Percentiles rank a stretch among this genome's conserved stretches.
Evolutionary conservation across 2,329 filamentous ascomycete species (phyloP).

Genomic region (Coniochaeta sp.): DNA sequence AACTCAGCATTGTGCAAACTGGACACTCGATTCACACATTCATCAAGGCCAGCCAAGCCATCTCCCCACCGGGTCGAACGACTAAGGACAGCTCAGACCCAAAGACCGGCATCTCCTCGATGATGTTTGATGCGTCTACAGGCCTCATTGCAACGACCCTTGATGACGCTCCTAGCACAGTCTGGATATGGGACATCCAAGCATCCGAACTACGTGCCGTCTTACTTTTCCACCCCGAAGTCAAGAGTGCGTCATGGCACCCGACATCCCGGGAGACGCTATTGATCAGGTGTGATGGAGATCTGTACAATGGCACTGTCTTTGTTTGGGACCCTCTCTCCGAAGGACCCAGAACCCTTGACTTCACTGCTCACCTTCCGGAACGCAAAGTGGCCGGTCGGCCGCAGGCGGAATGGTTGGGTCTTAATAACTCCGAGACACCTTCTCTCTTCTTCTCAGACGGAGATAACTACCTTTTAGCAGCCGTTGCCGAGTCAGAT

Average conservation of each 20-base stretch:
- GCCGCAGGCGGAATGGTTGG: slow-evolving; percentile 38
- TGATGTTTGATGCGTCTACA: slow-evolving; percentile 54
- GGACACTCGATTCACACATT: slow-evolving; percentile 36
- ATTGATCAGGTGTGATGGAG: slow-evolving; percentile 54
- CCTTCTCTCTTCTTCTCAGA: slow-evolving; percentile 49
- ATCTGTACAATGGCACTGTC: slow-evolving; percentile 37
- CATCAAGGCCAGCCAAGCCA: slow-evolving; percentile 38
- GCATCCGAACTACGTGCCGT: slow-evolving; percentile 51
- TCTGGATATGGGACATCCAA: slow-evolving; percentile 62
- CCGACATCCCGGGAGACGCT: slow-evolving; percentile 52
- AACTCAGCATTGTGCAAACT: slow-evolving; percentile 31
- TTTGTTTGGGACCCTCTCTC: slow-evolving; percentile 57
- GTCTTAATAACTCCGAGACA: slow-evolving; percentile 26
- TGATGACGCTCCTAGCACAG: slow-evolving; percentile 53
- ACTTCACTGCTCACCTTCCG: slow-evolving; percentile 36
- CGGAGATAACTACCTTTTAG: slow-evolving; percentile 40
- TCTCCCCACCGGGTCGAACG: slow-evolving; percentile 37
- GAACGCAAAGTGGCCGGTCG: slow-evolving; percentile 29
- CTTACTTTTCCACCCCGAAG: slow-evolving; percentile 52
- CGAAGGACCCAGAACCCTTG: slow-evolving; percentile 41
- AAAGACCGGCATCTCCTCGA: slow-evolving; percentile 45
- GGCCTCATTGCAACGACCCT: slow-evolving; percentile 52
- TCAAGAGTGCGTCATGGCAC: slow-evolving; percentile 52
- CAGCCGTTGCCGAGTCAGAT: slow-evolving; percentile 39
- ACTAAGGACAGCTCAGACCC: slow-evolving; percentile 28